phyloP scores from a whole-genome alignment of 2,329 filamentous ascomycete species.

The Lomentospora prolificans region DNA sequence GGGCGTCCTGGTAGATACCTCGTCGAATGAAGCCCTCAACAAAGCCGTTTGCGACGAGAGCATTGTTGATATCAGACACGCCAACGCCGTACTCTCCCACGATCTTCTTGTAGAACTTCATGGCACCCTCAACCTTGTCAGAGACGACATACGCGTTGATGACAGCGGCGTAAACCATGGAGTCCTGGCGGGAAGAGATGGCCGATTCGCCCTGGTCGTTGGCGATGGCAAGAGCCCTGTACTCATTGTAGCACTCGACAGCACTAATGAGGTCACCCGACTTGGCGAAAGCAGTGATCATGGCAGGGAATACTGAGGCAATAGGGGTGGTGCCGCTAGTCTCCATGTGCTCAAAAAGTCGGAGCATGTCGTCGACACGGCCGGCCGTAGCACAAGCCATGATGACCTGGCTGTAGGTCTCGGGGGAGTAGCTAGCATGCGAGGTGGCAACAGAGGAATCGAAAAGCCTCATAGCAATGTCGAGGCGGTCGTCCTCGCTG shows the following conservation, averaged over 20 bases:
- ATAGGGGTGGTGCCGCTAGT: slow-evolving; percentile 61
- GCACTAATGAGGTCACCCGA: slow-evolving; percentile 76
- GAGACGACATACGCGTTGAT: slow-evolving; percentile 81
- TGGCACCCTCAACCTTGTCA: slow-evolving; percentile 69
- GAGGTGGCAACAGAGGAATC: slow-evolving; percentile 59
- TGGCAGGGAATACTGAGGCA: slow-evolving; percentile 75
- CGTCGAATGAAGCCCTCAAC: slow-evolving; percentile 66
- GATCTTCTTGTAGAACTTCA: slow-evolving; percentile 79
- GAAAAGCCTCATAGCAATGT: slow-evolving; percentile 78
- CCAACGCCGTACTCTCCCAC: slow-evolving; percentile 50
- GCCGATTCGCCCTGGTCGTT: slow-evolving; percentile 65
- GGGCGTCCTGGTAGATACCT: slow-evolving; percentile 62
- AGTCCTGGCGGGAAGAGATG: slow-evolving; percentile 64
- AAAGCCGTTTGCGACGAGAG: slow-evolving; percentile 64
- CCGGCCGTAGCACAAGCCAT: slow-evolving; percentile 77
- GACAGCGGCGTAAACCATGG: slow-evolving; percentile 80
- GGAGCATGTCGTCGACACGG: slow-evolving; percentile 78
- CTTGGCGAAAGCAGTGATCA: slow-evolving; percentile 89
- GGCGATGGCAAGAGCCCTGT: slow-evolving; percentile 77
- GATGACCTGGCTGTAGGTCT: slow-evolving; percentile 79
- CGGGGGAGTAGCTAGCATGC: slow-evolving; percentile 59
- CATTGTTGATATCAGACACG: slow-evolving; percentile 56
- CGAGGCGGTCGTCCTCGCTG: slow-evolving; percentile 76
- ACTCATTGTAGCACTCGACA: slow-evolving; percentile 92
- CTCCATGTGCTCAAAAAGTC: slow-evolving; percentile 89